A percentile compares a stretch with the other conserved stretches of the same genome.
Conservation (phyloP, 2,329 filamentous ascomycete genomes). For the Lasiodiplodia sp. region DNA sequence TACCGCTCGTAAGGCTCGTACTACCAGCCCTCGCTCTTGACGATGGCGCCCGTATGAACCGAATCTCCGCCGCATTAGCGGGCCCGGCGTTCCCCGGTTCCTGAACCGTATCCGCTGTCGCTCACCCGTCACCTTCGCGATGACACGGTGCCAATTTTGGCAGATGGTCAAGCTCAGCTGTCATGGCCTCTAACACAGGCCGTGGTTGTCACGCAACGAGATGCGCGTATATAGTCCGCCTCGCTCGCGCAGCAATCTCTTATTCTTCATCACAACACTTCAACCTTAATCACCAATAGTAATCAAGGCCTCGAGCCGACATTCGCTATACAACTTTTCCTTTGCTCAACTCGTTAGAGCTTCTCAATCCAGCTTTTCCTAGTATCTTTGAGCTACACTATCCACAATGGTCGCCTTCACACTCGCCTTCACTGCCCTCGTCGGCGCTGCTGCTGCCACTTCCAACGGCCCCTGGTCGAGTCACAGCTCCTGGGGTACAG, state of each 20-base stretch:
- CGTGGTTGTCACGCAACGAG: neutral
- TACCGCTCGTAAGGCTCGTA: slow-evolving; percentile 24
- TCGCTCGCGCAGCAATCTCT: too few species aligned
- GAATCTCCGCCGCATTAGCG: neutral
- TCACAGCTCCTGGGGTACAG: slow-evolving; percentile 19
- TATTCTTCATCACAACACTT: neutral
- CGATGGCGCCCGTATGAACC: slow-evolving; percentile 9
- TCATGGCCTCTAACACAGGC: neutral
- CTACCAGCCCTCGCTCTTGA: neutral
- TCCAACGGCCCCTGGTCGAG: slow-evolving; percentile 8
- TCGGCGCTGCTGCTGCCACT: slow-evolving; percentile 16
- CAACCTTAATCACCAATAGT: slow-evolving; percentile 11
- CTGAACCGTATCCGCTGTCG: neutral
- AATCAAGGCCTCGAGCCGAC: slow-evolving; percentile 14
- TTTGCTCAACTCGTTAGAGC: slow-evolving; percentile 17
- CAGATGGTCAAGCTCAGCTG: neutral
- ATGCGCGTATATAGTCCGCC: neutral
- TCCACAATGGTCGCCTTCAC: slow-evolving; percentile 15
- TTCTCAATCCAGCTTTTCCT: neutral
- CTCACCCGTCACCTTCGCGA: neutral
- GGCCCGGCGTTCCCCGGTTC: neutral
- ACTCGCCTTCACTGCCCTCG: slow-evolving; percentile 18
- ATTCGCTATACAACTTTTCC: slow-evolving; percentile 15
- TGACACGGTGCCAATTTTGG: slow-evolving; percentile 25
- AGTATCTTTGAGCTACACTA: neutral